Percentiles rank a stretch among this genome's conserved stretches.
Conservation (phyloP, 805 yeast species). For the Komagataella phaffii region DNA sequence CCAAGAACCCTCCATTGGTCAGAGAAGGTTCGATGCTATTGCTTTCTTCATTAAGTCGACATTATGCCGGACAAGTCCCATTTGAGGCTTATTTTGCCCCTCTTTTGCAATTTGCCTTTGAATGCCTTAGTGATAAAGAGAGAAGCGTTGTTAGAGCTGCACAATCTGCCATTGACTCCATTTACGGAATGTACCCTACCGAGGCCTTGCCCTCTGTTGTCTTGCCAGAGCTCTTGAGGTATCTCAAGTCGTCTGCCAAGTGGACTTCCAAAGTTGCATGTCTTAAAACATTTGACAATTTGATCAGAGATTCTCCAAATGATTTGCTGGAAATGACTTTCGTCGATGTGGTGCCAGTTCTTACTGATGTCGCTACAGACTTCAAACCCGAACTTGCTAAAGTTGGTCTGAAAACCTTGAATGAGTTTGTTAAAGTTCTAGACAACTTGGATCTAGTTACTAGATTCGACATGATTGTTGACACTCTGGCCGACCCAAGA, state of each 20-base stretch:
- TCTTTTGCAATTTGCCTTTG: constrained; percentile 51
- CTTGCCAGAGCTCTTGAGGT: constrained; percentile 44
- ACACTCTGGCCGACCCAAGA: constrained; percentile 81
- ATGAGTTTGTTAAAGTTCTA: constrained; percentile 61
- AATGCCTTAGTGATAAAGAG: constrained; percentile 77
- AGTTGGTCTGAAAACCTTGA: constrained; percentile 62
- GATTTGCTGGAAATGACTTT: constrained; percentile 79
- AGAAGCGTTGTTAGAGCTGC: constrained; percentile 77
- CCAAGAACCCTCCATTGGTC: constrained; percentile 59
- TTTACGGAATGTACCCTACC: constrained; percentile 56
- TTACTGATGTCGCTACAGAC: constrained; percentile 86
- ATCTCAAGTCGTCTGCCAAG: constrained; percentile 20
- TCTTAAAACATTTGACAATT: constrained; percentile 55
- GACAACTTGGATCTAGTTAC: constrained; percentile 89
- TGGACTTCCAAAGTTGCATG: constrained; percentile 14
- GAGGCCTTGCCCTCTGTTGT: constrained; percentile 71
- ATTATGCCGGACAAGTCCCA: constrained; percentile 56
- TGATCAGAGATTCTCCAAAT: constrained; percentile 68
- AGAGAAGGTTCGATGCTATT: constrained; percentile 69
- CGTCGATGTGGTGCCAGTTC: constrained; percentile 64
- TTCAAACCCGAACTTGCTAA: constrained; percentile 93
- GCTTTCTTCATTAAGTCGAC: constrained; percentile 37
- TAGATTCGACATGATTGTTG: constrained; percentile 72
- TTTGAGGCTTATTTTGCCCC: constrained; percentile 62
- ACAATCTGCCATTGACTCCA: constrained; percentile 59